Percentiles rank a stretch among this genome's conserved stretches.
Conservation (phyloP, 164 flowering plant genomes). For the Santalum album region DNA sequence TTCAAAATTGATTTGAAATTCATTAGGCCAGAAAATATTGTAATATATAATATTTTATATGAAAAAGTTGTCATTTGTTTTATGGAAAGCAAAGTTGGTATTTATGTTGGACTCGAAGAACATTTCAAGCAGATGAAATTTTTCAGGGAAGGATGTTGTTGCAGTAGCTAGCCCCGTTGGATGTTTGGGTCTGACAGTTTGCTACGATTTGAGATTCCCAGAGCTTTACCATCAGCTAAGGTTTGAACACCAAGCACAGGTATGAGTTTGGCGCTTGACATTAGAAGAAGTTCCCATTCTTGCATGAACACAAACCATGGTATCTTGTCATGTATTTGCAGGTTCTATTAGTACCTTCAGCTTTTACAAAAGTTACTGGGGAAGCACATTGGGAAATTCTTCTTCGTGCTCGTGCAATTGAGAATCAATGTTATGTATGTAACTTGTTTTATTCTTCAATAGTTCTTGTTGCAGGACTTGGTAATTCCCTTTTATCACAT, state of each 20-base stretch:
- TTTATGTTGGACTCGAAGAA: too few relatives aligned
- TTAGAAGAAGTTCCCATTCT: background rate
- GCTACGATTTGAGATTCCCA: conserved; percentile 96
- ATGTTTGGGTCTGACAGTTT: conserved; percentile 79
- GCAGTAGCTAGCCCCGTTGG: conserved; percentile 77
- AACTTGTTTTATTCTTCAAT: too few relatives aligned
- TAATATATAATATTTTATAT: too few relatives aligned
- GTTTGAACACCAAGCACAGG: conserved; percentile 78
- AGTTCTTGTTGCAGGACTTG: too few relatives aligned
- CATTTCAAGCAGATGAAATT: background rate
- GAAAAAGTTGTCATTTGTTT: too few relatives aligned
- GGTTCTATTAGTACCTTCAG: conserved; percentile 83
- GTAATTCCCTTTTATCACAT: too few relatives aligned
- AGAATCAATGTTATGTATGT: conserved; percentile 90
- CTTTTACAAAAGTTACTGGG: conserved; percentile 83
- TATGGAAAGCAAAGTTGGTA: too few relatives aligned
- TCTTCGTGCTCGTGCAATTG: conserved; percentile 91
- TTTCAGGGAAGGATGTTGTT: conserved; percentile 62
- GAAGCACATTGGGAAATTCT: conserved; percentile 96
- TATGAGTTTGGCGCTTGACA: conserved; percentile 9
- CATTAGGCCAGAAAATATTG: too few relatives aligned
- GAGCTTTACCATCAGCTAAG: conserved; percentile 77
- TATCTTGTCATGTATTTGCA: conserved; percentile 16
- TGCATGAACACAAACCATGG: background rate
- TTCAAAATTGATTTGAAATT: too few relatives aligned